phyloP scores from a whole-genome alignment of 2,329 filamentous ascomycete species.

The Tolypocladium guangdongense region DNA sequence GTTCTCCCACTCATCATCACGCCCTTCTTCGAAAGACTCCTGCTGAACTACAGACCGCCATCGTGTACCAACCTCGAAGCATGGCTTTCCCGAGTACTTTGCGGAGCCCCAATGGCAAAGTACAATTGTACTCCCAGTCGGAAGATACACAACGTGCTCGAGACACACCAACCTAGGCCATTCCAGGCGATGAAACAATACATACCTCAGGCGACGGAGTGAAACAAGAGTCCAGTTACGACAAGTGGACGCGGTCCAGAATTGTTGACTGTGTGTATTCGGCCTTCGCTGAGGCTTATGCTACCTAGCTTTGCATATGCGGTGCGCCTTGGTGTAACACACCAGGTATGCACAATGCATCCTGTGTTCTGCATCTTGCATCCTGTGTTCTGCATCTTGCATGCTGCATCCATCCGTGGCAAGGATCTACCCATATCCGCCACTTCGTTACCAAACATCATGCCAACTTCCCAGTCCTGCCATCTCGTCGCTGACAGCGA shows the following conservation, averaged over 20 bases:
- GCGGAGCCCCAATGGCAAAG: too few species aligned
- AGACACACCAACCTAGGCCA: background rate
- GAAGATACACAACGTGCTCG: background rate
- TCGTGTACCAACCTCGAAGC: conserved; percentile 5
- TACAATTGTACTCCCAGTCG: background rate
- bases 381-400: background rate
- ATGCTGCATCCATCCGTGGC: background rate
- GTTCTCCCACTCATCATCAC: conserved; percentile 64
- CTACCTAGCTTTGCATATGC: background rate
- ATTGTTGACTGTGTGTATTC: background rate
- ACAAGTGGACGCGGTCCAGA: background rate
- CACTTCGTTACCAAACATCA: background rate
- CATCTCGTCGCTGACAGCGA: background rate
- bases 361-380: background rate
- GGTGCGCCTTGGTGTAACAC: conserved; percentile 1
- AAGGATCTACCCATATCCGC: background rate
- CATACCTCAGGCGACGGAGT: background rate
- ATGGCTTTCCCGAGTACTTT: too few species aligned
- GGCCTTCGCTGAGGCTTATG: conserved; percentile 1
- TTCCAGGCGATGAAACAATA: background rate
- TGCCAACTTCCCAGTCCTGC: background rate
- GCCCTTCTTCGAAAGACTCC: conserved; percentile 60
- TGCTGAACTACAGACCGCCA: conserved; percentile 41
- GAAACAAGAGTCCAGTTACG: background rate
- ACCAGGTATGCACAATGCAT: conserved; percentile 2